A percentile compares a stretch with the other conserved stretches of the same genome.
These are phyloP conservation scores for Aspergillus glaucus DNA, from an alignment of 2,329 filamentous ascomycete genomes.

Conservation along the genomic window DNA sequence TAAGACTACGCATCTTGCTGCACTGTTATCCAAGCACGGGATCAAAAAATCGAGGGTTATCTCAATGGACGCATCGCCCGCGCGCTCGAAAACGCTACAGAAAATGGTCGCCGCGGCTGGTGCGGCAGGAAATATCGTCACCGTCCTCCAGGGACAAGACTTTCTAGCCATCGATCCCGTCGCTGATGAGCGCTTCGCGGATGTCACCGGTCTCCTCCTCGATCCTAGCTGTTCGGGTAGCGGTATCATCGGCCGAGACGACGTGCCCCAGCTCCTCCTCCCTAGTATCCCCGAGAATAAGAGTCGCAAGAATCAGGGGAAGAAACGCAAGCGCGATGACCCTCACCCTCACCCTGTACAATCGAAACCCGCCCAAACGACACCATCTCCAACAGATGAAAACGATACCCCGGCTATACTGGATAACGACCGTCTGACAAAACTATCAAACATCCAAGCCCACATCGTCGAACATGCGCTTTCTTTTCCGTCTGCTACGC, in stretches of 20 bases:
- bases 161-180: constrained; percentile 69
- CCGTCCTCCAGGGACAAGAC: constrained; percentile 68
- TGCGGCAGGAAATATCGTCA: constrained; percentile 55
- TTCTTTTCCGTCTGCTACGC: constrained; percentile 65
- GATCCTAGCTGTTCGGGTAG: constrained; percentile 96
- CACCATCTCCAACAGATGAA: constrained; percentile 26
- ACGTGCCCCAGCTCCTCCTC: constrained; percentile 63
- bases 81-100: constrained; percentile 65
- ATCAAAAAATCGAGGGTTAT: constrained; percentile 45
- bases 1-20: constrained; percentile 90
- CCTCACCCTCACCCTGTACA: constrained; percentile 15
- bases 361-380: constrained; percentile 1
- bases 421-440: constrained; percentile 59
- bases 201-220: constrained; percentile 76
- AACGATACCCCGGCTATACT: constrained; percentile 29
- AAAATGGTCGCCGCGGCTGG: constrained; percentile 81
- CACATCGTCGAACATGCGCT: constrained; percentile 79
- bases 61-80: constrained; percentile 34
- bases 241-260: constrained; percentile 85
- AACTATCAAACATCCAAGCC: constrained; percentile 75
- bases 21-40: constrained; percentile 51
- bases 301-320: constrained; percentile 17
- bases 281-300: constrained; percentile 27
- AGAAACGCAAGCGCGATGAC: constrained; percentile 40
- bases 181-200: constrained; percentile 50